Evolutionary conservation across 2,329 filamentous ascomycete genomes (phyloP).

Genomic region (Cercospora nicotianae): DNA sequence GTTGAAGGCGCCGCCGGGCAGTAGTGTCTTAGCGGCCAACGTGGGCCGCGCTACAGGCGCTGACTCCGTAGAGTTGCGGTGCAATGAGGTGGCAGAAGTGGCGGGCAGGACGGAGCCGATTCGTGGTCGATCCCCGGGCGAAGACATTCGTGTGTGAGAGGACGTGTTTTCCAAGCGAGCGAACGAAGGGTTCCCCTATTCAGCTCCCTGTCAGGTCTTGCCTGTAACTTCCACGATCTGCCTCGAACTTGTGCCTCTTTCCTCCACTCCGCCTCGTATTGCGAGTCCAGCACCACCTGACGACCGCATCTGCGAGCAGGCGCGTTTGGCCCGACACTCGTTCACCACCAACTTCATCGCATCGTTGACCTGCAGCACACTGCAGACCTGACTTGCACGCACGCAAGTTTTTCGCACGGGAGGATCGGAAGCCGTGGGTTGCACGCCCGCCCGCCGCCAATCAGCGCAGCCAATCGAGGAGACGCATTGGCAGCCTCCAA

Average conservation of each 20-base stretch:
- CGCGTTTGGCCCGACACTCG: background rate
- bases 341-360: background rate
- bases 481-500: constrained; percentile 31
- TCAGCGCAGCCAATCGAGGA: constrained; percentile 29
- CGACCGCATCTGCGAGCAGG: background rate
- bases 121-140: constrained; percentile 10
- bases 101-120: constrained; percentile 4
- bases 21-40: background rate
- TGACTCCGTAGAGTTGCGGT: constrained; percentile 7
- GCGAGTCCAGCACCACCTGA: constrained; percentile 4
- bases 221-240: constrained; percentile 12
- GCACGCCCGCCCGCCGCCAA: constrained; percentile 27
- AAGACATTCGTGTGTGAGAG: constrained; percentile 3
- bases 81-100: constrained; percentile 9
- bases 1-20: constrained; percentile 5
- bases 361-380: background rate
- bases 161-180: constrained; percentile 3
- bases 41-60: constrained; percentile 10
- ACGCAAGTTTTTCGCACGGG: background rate
- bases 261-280: constrained; percentile 22
- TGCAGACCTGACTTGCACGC: background rate
- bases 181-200: background rate
- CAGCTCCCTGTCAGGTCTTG: constrained; percentile 7
- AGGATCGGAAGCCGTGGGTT: constrained; percentile 1
- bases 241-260: constrained; percentile 16